A percentile compares a stretch with the other conserved stretches of the same genome.
Conservation (phyloP, 2,329 filamentous ascomycete genomes). For the Trichoderma lentiforme region DNA sequence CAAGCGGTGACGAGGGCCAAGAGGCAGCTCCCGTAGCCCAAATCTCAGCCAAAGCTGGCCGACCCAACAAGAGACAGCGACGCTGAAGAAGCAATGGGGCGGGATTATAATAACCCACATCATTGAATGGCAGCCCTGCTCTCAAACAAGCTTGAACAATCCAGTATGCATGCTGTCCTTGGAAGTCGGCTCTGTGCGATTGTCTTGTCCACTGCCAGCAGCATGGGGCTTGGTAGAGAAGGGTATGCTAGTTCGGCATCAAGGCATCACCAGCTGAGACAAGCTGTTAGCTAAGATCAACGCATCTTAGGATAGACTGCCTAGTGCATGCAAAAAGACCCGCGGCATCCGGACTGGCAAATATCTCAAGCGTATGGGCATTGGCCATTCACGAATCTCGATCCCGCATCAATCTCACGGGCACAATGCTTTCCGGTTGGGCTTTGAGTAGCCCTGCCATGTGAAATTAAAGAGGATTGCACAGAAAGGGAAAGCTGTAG, state of each 20-base stretch:
- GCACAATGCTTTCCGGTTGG: not conserved
- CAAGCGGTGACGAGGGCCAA: slow-evolving; percentile 36
- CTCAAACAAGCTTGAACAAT: not conserved
- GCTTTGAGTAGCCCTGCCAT: not conserved
- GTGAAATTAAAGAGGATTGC: not conserved
- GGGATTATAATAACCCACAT: not conserved
- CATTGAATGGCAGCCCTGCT: not conserved
- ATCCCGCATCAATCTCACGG: not conserved
- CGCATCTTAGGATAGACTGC: not conserved
- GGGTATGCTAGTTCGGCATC: not conserved
- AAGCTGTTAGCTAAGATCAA: slow-evolving; percentile 4
- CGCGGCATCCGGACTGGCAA: not conserved
- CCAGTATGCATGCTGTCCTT: not conserved
- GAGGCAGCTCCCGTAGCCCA: slow-evolving; percentile 19
- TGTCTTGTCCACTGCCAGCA: not conserved
- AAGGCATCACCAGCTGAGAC: not conserved
- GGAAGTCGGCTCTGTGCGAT: not conserved
- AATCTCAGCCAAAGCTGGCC: slow-evolving; percentile 13
- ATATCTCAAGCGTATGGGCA: not conserved
- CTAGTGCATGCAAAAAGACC: not conserved
- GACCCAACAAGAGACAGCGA: slow-evolving; percentile 28
- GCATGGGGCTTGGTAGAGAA: not conserved
- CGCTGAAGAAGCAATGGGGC: slow-evolving; percentile 21
- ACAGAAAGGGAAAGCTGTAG: not conserved
- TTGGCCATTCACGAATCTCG: not conserved